Percentiles rank a stretch among this genome's conserved stretches.
phyloP scores from a whole-genome alignment of 305 asterid genomes.

The Petunia hybrid region DNA sequence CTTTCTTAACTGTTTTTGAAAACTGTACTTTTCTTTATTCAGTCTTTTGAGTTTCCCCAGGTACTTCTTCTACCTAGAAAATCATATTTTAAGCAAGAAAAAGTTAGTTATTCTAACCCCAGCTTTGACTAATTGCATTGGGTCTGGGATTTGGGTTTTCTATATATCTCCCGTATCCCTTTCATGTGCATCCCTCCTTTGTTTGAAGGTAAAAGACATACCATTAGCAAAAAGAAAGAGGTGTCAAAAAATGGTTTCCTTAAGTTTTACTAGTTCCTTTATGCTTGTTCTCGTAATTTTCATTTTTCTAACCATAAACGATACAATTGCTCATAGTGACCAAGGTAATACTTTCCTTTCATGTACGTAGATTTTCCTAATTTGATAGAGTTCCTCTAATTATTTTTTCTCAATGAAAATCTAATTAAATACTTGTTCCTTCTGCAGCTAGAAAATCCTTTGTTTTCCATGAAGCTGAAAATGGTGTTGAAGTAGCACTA shows the following conservation, averaged over 20 bases:
- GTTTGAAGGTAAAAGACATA: too few relatives aligned
- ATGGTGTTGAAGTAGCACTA: background rate
- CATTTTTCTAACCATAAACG: constrained; percentile 23
- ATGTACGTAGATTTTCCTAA: background rate
- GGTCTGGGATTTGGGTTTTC: constrained; percentile 46
- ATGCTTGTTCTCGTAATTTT: constrained; percentile 23
- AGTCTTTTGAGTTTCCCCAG: constrained; percentile 49
- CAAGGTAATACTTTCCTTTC: constrained; percentile 36
- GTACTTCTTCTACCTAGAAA: constrained; percentile 34
- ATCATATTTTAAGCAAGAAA: constrained; percentile 27
- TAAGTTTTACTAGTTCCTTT: constrained; percentile 32
- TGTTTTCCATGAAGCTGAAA: background rate
- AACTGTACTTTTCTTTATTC: constrained; percentile 20
- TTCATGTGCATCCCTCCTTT: constrained; percentile 33
- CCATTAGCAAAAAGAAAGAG: background rate
- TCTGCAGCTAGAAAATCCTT: background rate
- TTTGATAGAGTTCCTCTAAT: too few relatives aligned
- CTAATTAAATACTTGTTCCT: too few relatives aligned
- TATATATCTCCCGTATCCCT: constrained; percentile 40
- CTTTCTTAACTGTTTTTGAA: constrained; percentile 41
- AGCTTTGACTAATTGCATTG: constrained; percentile 54
- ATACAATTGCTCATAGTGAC: constrained; percentile 30
- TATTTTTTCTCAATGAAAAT: background rate
- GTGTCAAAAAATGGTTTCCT: constrained; percentile 37
- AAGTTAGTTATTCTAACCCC: constrained; percentile 40